Evolutionary conservation across 164 flowering plant species (phyloP).

Genomic region (Paratinospora sagittata): DNA sequence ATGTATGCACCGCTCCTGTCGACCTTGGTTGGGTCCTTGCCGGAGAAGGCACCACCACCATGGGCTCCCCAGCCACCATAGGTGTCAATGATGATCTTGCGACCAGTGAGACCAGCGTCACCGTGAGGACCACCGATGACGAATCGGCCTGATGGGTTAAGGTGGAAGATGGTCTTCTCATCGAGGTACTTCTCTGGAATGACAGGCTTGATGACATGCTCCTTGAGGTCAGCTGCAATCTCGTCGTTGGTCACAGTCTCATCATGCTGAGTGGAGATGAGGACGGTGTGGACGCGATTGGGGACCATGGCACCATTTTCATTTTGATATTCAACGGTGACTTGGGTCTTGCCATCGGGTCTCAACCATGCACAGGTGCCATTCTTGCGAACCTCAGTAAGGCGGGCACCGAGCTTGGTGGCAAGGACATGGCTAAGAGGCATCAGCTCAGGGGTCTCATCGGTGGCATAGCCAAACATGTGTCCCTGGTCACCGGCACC

Average conservation of each 20-base stretch:
- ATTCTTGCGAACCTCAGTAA: constrained; percentile 70
- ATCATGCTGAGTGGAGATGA: constrained; percentile 76
- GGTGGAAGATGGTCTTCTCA: constrained; percentile 79
- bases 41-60: constrained; percentile 82
- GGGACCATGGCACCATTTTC: constrained; percentile 82
- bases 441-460: constrained; percentile 77
- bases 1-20: constrained; percentile 78
- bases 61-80: constrained; percentile 88
- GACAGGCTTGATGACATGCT: constrained; percentile 70
- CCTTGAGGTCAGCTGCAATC: constrained; percentile 75
- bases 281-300: constrained; percentile 69
- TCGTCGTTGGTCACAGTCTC: constrained; percentile 77
- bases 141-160: constrained; percentile 75
- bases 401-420: constrained; percentile 70
- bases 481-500: constrained; percentile 91
- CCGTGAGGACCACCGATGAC: constrained; percentile 85
- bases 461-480: constrained; percentile 88
- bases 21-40: constrained; percentile 78
- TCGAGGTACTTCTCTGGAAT: constrained; percentile 69
- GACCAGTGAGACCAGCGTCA: constrained; percentile 77
- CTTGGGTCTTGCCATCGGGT: constrained; percentile 82
- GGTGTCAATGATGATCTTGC: constrained; percentile 75
- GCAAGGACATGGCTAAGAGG: constrained; percentile 76
- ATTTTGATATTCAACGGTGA: constrained; percentile 65
- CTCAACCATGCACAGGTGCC: constrained; percentile 71